Evolutionary conservation across 2,329 filamentous ascomycete species (phyloP).

Genomic region (Verticillium longisporum): DNA sequence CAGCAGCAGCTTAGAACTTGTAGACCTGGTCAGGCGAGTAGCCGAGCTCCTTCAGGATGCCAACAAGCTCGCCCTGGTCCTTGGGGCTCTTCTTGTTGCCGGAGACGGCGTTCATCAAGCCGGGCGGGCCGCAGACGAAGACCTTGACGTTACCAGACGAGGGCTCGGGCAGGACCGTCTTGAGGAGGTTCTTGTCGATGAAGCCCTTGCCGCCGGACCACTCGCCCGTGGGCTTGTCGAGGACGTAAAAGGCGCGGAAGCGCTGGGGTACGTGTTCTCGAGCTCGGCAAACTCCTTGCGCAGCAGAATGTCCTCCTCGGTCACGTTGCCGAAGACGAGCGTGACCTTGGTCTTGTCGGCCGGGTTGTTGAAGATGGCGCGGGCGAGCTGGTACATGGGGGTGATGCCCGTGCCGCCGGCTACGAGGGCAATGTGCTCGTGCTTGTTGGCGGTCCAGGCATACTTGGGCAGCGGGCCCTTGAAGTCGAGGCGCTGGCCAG

Average conservation of each 20-base stretch:
- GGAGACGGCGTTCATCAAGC: constrained; percentile 87
- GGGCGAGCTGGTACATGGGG: constrained; percentile 93
- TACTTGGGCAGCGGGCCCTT: constrained; percentile 97
- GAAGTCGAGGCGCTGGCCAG: constrained; percentile 78
- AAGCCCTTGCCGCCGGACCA: constrained; percentile 74
- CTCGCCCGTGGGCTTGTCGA: constrained; percentile 74
- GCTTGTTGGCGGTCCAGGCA: constrained; percentile 83
- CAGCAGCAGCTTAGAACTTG: constrained; percentile 62
- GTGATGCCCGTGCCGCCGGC: constrained; percentile 97
- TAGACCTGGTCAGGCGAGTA: constrained; percentile 71
- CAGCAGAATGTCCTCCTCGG: constrained; percentile 84
- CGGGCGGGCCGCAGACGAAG: constrained; percentile 91
- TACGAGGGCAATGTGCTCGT: constrained; percentile 78
- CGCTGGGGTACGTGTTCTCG: constrained; percentile 91
- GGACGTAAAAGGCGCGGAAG: constrained; percentile 90
- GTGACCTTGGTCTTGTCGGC: constrained; percentile 97
- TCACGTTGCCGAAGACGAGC: constrained; percentile 85
- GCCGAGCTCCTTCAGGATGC: constrained; percentile 76
- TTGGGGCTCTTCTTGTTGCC: constrained; percentile 85
- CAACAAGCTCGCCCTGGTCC: constrained; percentile 87
- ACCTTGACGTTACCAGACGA: constrained; percentile 91
- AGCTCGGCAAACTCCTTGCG: constrained; percentile 78
- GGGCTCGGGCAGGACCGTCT: constrained; percentile 90
- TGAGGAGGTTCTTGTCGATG: constrained; percentile 86
- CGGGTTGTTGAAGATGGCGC: constrained; percentile 91